Conservation (phyloP, 2,329 filamentous ascomycete species). For the Penicillium palitans region DNA sequence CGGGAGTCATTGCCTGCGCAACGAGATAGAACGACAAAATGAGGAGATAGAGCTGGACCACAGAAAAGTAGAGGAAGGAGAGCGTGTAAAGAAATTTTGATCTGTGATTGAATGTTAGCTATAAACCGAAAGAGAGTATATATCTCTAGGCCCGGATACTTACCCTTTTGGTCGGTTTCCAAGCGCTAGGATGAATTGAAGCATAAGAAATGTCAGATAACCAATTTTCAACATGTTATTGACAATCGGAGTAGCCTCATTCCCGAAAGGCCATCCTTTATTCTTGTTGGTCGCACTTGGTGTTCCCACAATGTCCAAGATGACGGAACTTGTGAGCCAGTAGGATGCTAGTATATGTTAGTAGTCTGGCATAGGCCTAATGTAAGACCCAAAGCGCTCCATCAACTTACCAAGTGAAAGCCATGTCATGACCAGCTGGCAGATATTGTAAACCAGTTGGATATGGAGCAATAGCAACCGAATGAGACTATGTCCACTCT, state of each 20-base stretch:
- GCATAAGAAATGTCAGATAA: constrained; percentile 82
- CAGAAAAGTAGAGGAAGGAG: constrained; percentile 79
- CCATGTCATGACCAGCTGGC: constrained; percentile 84
- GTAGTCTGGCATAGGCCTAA: constrained; percentile 17
- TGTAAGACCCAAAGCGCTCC: not conserved
- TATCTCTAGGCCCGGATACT: not conserved
- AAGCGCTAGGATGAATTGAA: constrained; percentile 92
- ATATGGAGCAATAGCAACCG: constrained; percentile 97
- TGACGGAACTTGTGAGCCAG: constrained; percentile 93
- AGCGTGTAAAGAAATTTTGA: constrained; percentile 85
- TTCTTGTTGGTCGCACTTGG: constrained; percentile 53
- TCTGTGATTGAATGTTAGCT: constrained; percentile 14
- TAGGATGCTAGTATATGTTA: constrained; percentile 68
- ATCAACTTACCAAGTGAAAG: constrained; percentile 60
- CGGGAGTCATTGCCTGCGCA: constrained; percentile 64
- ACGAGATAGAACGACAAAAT: constrained; percentile 66
- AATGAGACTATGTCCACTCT: constrained; percentile 88
- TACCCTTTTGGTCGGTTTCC: constrained; percentile 88
- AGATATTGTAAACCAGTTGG: constrained; percentile 88
- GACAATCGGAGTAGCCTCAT: constrained; percentile 78
- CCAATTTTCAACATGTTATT: constrained; percentile 86
- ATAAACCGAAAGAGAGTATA: too few species aligned
- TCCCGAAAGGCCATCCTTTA: constrained; percentile 85
- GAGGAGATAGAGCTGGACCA: constrained; percentile 63
- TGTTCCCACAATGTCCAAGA: constrained; percentile 90